Evolutionary conservation across 75 land plant species (phyloP).

Genomic region (Cunninghamia lanceolata): DNA sequence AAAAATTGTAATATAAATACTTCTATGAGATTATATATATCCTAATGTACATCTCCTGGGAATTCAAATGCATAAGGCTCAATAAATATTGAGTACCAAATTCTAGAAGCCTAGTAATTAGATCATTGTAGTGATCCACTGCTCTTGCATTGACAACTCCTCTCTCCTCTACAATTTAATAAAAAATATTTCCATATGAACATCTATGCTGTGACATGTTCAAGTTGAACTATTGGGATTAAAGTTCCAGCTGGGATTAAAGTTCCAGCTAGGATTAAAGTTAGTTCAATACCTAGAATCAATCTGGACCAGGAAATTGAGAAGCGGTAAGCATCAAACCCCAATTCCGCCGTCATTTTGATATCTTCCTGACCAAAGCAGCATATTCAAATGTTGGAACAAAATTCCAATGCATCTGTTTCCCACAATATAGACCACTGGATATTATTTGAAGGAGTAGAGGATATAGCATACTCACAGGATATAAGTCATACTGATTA

Average conservation of each 20-base stretch:
- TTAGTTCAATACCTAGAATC: slow-evolving; percentile 12
- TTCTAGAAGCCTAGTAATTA: background rate
- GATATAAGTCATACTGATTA: background rate
- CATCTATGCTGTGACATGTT: background rate
- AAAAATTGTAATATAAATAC: no score
- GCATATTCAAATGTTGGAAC: background rate
- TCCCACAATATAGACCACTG: no score
- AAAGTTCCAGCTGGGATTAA: background rate
- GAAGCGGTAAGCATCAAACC: slow-evolving; percentile 15
- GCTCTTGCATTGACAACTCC: slow-evolving; percentile 4
- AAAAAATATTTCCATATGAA: background rate
- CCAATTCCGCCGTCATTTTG: slow-evolving; percentile 5
- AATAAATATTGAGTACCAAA: background rate
- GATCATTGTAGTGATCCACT: slow-evolving; percentile 11
- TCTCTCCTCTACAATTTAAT: background rate
- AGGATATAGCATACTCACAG: background rate
- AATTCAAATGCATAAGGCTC: background rate
- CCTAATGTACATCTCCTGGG: no score
- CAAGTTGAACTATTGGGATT: background rate
- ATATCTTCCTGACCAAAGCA: slow-evolving; percentile 13
- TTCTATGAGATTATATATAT: background rate
- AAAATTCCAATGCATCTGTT: no score
- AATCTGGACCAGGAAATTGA: slow-evolving; percentile 15
- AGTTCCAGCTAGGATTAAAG: no score
- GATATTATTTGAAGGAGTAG: no score